Evolutionary conservation across 1,284 basidiomycete species (phyloP).

Genomic region (Rhodotorula sp.): DNA sequence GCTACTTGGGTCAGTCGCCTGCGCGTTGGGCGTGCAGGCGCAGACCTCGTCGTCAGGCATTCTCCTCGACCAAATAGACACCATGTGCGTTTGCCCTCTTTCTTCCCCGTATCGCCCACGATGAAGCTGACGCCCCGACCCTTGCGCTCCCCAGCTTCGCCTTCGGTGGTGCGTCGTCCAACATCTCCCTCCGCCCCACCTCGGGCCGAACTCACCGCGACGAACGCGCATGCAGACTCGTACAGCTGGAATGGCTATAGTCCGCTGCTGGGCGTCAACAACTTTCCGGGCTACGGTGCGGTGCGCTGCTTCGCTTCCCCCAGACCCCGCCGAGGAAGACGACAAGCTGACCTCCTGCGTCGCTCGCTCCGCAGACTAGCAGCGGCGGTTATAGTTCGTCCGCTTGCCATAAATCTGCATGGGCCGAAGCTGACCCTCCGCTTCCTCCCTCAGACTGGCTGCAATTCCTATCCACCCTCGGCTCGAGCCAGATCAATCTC

Average conservation of each 20-base stretch:
- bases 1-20: not conserved
- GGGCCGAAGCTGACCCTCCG: not conserved
- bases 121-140: not conserved
- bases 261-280: conserved; percentile 4
- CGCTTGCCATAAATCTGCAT: fast-evolving
- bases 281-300: not conserved
- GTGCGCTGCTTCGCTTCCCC: not conserved
- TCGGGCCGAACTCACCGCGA: not conserved
- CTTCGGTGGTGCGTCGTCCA: conserved; percentile 20
- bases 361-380: not conserved
- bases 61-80: conserved; percentile 1
- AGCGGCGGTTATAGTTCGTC: conserved; percentile 12
- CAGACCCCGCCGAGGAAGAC: too few relatives aligned
- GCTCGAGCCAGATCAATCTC: not conserved
- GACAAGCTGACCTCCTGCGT: not conserved
- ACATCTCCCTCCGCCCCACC: not conserved
- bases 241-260: conserved; percentile 21
- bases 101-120: too few relatives aligned
- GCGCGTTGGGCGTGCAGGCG: not conserved
- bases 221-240: conserved; percentile 5
- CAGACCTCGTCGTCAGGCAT: not conserved
- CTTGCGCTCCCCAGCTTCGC: conserved; percentile 19
- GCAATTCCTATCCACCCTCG: not conserved
- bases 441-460: conserved; percentile 1
- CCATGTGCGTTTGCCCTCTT: conserved; percentile 2